Evolutionary conservation across 768 basidiomycete species (phyloP), one percentile per base, ranked within the genome.

Genomic region (Lentinula raphanica): DNA sequence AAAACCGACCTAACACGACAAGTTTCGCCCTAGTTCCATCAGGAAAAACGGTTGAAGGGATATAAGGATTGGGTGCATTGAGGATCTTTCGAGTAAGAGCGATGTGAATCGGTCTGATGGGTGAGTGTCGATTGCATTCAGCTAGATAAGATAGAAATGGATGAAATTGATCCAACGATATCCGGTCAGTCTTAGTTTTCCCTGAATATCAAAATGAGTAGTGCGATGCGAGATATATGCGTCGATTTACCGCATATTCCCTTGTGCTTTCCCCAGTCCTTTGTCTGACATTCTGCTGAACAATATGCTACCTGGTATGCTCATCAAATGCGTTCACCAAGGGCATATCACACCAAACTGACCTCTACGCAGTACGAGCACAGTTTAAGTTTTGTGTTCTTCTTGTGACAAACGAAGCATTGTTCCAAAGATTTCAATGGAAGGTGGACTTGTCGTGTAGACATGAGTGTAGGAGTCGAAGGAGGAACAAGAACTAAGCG

Each of bases 121-220:
- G 29, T 49, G 67, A 60, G 0, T 54, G 15, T 19, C 65, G 67
- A 15, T 58, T 54, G 2, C 58, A 46, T 19, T 72, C 68, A 21
- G 66, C 60, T 2, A 72, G 62, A 32, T 56, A 62, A 8, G 69
- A 69, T 13, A 76, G 58, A 48, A 74, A 58, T 0, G 72, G 72
- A 53, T 72, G 67, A 54, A 74, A 75, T 0, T 60, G 54, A 2
- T 58, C 57, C 7, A 77, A 55, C 19, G 73, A 69, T 17, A 76
- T 68, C 17, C 68, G 59, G 51, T 75, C 72, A 2, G 73, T 76
- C 60, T 70, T 71, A 3, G 71, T 72, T 74, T 46, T 49, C 39
- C 48, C 48, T 32, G 31, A 29, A 36, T 25, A 25, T n/a, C 11
- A 23, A 39, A n/a, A 28, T 53, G 32, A 46, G 23, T 54, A 38